phyloP scores from a whole-genome alignment of 495 filamentous ascomycete species.

The Friedmanniomyces endolithicus region DNA sequence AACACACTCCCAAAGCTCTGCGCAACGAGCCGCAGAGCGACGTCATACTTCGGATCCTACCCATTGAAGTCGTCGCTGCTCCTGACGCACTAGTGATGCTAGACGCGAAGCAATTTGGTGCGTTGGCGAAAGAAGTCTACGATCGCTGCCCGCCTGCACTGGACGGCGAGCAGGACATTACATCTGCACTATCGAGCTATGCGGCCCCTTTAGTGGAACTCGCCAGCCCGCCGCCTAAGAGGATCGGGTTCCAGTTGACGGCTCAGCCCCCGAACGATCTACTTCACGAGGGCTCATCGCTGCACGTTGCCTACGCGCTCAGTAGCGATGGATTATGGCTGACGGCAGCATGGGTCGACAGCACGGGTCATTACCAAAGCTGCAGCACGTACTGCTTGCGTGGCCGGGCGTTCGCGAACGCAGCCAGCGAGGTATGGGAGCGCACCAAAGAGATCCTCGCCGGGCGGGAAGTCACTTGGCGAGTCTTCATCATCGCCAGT shows the following conservation, averaged over 20 bases:
- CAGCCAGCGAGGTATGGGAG: slow-evolving; percentile 72
- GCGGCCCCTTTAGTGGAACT: slow-evolving; percentile 65
- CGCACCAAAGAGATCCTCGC: slow-evolving; percentile 68
- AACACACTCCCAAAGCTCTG: slow-evolving; percentile 35
- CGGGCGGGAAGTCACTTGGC: slow-evolving; percentile 60
- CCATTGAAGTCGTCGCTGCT: slow-evolving; percentile 56
- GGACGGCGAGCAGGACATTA: slow-evolving; percentile 31
- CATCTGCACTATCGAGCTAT: slow-evolving; percentile 28
- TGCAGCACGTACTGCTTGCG: slow-evolving; percentile 63
- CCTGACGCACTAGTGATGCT: slow-evolving; percentile 53
- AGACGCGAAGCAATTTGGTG: slow-evolving; percentile 50
- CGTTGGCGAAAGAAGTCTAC: slow-evolving; percentile 73
- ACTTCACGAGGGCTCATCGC: slow-evolving; percentile 66
- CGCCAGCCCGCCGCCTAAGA: slow-evolving; percentile 55
- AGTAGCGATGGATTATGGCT: slow-evolving; percentile 79
- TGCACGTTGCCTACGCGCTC: slow-evolving; percentile 78
- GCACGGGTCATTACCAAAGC: slow-evolving; percentile 60
- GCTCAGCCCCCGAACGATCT: slow-evolving; percentile 55
- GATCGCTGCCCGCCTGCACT: slow-evolving; percentile 58
- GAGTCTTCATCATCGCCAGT: slow-evolving; percentile 50
- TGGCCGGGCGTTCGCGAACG: slow-evolving; percentile 41
- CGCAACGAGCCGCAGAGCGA: slow-evolving; percentile 39
- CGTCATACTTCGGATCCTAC: slow-evolving; percentile 71
- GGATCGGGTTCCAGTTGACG: slow-evolving; percentile 67
- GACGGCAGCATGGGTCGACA: slow-evolving; percentile 86